Conservation (phyloP, 2,329 filamentous ascomycete genomes). For the Aspergillus quadricinctus region DNA sequence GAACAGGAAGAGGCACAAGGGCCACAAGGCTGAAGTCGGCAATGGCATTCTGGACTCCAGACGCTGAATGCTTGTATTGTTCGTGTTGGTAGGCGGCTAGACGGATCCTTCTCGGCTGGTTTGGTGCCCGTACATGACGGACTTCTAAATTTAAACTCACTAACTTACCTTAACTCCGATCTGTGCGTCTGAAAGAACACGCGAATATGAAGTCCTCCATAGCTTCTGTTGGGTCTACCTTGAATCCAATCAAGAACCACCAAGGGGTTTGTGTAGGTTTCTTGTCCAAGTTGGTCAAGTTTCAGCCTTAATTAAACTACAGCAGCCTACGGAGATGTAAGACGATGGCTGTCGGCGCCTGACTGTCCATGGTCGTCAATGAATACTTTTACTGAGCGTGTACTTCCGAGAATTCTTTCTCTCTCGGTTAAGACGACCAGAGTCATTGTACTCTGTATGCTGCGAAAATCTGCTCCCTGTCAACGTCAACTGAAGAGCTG, state of each 20-base stretch:
- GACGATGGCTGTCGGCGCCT: not conserved
- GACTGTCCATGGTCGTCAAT: conserved; percentile 2
- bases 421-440: not conserved
- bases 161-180: not conserved
- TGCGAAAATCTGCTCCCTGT: not conserved
- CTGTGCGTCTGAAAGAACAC: not conserved
- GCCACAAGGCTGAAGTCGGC: not conserved
- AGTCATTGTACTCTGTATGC: not conserved
- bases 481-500: not conserved
- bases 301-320: not conserved
- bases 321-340: not conserved
- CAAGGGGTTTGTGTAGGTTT: not conserved
- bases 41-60: not conserved
- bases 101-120: not conserved
- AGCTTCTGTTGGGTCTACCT: not conserved
- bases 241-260: not conserved
- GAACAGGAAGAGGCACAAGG: not conserved
- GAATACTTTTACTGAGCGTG: not conserved
- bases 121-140: not conserved
- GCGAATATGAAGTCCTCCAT: not conserved
- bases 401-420: not conserved
- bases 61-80: not conserved
- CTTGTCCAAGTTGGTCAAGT: not conserved
- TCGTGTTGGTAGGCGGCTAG: not conserved
- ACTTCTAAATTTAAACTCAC: not conserved